Conservation (phyloP, 2,329 filamentous ascomycete species). For the Talaromyces islandicus region DNA sequence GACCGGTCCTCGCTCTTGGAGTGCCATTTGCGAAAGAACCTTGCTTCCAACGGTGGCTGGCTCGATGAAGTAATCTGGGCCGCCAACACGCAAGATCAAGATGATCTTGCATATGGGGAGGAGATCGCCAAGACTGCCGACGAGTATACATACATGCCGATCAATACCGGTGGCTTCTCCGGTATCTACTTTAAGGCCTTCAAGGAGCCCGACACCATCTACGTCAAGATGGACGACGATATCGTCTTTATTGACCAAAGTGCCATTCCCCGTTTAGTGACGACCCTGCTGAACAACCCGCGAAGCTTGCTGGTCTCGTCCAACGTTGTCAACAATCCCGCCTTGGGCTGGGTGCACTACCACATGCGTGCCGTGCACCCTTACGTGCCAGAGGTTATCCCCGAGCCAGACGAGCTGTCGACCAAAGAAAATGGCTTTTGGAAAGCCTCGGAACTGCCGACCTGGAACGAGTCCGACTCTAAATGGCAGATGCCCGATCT, state of each 20-base stretch:
- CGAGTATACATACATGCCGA: constrained; percentile 6
- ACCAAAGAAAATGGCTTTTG: constrained; percentile 10
- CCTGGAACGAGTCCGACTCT: constrained; percentile 6
- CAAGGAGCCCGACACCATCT: constrained; percentile 8
- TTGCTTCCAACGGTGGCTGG: constrained; percentile 11
- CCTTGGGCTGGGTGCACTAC: constrained; percentile 10
- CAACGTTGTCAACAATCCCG: constrained; percentile 10
- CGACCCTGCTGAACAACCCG: constrained; percentile 8
- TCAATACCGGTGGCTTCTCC: constrained; percentile 3
- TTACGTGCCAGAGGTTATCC: constrained; percentile 8
- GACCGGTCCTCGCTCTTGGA: constrained; percentile 10
- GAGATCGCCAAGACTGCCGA: constrained; percentile 3
- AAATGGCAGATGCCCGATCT: constrained; percentile 10
- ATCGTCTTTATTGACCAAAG: constrained; percentile 12
- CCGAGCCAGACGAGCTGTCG: background rate
- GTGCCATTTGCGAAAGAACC: constrained; percentile 10
- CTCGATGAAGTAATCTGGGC: constrained; percentile 10
- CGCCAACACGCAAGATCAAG: constrained; percentile 7
- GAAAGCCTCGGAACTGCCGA: constrained; percentile 8
- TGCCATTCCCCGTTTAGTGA: constrained; percentile 7
- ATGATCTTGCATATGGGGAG: constrained; percentile 10
- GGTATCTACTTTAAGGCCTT: constrained; percentile 6
- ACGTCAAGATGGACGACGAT: constrained; percentile 11
- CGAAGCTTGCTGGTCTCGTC: constrained; percentile 8
- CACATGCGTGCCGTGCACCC: constrained; percentile 11